Conservation (phyloP, 495 filamentous ascomycete genomes). For the Penicillium chermesinum region DNA sequence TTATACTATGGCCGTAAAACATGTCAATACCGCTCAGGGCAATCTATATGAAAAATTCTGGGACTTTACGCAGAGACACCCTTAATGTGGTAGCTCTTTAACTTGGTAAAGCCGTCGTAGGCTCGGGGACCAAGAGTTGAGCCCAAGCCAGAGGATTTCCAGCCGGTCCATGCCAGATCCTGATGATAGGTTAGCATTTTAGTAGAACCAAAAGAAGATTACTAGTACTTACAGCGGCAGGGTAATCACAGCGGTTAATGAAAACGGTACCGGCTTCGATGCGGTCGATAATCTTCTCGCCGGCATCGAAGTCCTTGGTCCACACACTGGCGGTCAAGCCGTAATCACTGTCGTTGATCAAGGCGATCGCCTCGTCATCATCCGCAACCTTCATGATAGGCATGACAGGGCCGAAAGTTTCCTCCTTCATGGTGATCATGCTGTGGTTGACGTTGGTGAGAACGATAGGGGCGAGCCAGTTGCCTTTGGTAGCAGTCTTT, state of each 20-base stretch:
- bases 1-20: too few species aligned
- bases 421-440: slow-evolving; percentile 90
- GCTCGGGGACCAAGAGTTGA: slow-evolving; percentile 84
- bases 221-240: slow-evolving; percentile 72
- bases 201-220: background rate
- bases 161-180: slow-evolving; percentile 97
- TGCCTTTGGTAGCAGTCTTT: slow-evolving; percentile 63
- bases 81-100: slow-evolving; percentile 95
- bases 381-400: slow-evolving; percentile 85
- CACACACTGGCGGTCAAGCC: slow-evolving; percentile 96
- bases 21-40: too few species aligned
- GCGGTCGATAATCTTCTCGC: slow-evolving; percentile 69
- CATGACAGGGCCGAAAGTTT: slow-evolving; percentile 94
- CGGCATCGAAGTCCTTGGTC: slow-evolving; percentile 81
- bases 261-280: slow-evolving; percentile 96
- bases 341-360: slow-evolving; percentile 96
- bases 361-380: slow-evolving; percentile 72
- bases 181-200: slow-evolving; percentile 33
- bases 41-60: too few species aligned
- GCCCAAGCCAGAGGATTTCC: slow-evolving; percentile 94
- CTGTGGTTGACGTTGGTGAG: slow-evolving; percentile 74
- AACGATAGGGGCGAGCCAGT: slow-evolving; percentile 81
- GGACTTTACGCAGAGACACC: slow-evolving; percentile 37
- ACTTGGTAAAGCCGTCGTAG: slow-evolving; percentile 90
- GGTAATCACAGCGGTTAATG: slow-evolving; percentile 91